Base-by-base conservation (phyloP, 768 basidiomycete genomes). In the Clitopilus passeckerianus region DNA sequence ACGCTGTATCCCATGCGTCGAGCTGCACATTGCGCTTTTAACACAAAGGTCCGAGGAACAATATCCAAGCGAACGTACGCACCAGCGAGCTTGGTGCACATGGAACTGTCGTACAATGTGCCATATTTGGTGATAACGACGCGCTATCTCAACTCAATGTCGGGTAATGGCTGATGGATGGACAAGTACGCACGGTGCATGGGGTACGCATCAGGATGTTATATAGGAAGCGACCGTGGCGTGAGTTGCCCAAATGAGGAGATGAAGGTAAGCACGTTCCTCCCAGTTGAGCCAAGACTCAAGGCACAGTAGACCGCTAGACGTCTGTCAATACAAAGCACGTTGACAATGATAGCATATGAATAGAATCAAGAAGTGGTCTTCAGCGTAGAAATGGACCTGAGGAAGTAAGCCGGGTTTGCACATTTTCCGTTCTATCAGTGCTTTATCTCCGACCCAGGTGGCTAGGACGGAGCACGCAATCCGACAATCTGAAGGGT, bases 51-150 rank as follows among this genome's bases (percentile, higher is more conserved):
- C 37, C 14, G 37, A 41, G 37, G 37, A 41, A 41, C n/a, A 22
- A 23, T n/a, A 37, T 35, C 54, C 35, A 59, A 44, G 59, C 44
- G 59, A 58, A 53, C 10, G 52, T 12, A 43, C 56, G 63, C 20
- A 60, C 57, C 35, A 41, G 35, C 54, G 23, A 58, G 41, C 34
- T 50, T 23, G 43, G 55, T 62, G 46, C 64, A 55, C 65, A 66
- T 63, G 64, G 37, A 41, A 41, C 37, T 41, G 37, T 41, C 37
- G 37, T 41, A 41, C n/a, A 41, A 41, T 15, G 37, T n/a, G n/a
- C 37, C 37, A 41, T 41, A 15, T 41, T 41, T 41, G 37, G 37
- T 41, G 37, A n/a, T 41, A 41, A 15, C 3, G 37, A 15, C 37
- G 37, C 37, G 37, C 10, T 41, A 41, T 41, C 37, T 41, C 37